These are phyloP conservation scores for Abrus precatorius DNA, from an alignment of 306 rosid genomes.

Conservation along the genomic window DNA sequence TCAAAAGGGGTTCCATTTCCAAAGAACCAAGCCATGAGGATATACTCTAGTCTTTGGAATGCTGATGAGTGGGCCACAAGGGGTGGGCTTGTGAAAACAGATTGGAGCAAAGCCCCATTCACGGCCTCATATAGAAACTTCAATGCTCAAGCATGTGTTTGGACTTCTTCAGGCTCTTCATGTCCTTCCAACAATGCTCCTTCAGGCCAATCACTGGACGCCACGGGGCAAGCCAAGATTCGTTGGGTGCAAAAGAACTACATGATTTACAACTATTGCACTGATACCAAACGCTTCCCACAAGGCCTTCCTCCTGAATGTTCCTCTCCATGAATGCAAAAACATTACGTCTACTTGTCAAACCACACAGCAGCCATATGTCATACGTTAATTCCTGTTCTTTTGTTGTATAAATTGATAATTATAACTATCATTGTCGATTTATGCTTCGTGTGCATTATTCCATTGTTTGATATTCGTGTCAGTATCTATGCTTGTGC, in stretches of 20 bases:
- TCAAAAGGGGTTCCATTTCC: conserved; percentile 65
- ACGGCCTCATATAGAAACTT: conserved; percentile 61
- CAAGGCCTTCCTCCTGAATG: conserved; percentile 59
- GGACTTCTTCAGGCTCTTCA: conserved; percentile 52
- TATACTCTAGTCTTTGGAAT: conserved; percentile 72
- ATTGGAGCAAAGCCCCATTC: conserved; percentile 75
- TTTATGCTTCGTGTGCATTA: background rate
- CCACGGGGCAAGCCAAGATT: conserved; percentile 51
- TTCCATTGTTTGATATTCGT: conserved; percentile 20
- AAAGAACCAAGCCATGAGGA: conserved; percentile 62
- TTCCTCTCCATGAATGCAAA: conserved; percentile 6
- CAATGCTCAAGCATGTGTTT: conserved; percentile 59
- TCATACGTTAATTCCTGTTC: background rate
- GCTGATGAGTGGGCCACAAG: conserved; percentile 78
- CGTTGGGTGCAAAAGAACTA: conserved; percentile 59
- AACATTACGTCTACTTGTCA: too few relatives aligned
- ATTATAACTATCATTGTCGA: background rate
- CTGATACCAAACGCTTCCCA: conserved; percentile 59
- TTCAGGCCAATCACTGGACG: conserved; percentile 42
- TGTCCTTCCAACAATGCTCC: conserved; percentile 40
- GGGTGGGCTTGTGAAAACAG: conserved; percentile 73
- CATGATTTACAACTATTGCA: conserved; percentile 67
- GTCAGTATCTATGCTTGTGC: background rate
- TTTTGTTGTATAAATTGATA: conserved; percentile 6
- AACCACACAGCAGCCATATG: too few relatives aligned